Evolutionary conservation across 371 early-diverging fungal species (phyloP), one percentile per base, ranked within the genome.

Genomic region (Lichtheimia hyalospora): DNA sequence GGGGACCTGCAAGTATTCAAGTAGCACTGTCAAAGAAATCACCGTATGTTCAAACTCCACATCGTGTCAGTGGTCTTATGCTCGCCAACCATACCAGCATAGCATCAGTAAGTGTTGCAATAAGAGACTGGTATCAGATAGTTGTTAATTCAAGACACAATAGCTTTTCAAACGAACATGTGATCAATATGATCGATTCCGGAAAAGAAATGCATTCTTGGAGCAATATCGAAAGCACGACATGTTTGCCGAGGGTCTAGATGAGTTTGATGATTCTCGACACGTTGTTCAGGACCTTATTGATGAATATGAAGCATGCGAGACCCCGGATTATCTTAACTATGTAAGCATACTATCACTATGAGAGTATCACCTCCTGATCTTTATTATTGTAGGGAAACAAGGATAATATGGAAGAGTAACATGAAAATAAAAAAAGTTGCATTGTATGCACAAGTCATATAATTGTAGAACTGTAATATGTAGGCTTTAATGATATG

Each of bases 1-100:
- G 99, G 99, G 98, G 98, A n/a, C 99, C 99, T 12, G 96, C 99
- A 3, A 93, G 92, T 64, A 97, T 99, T 62, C 99, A 99, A 72
- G 96, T 98, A 3, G 98, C 97, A 4, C 67, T 98, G 40, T 92
- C 96, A 1, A 87, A 88, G 49, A 94, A 94, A 70, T 92, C 93
- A 39, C 98, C 98, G 2, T 97, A 96, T 69, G 84, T 94, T 4
- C 92, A 89, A 44, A 92, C 95, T 1, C 85, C 89, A 23, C 97
- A 96, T 72, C 88, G 94, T 13, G 97, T 99, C 27, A 94, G 94
- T 61, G 99, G 99, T 2, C 80, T 99, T 20, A 95, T 97, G 93
- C 82, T 99, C 52, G 96, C 97, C 12, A 99, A 99, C 74, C 94
- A 97, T 62, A 99, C 99, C 3, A 93, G 95, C 64, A 94, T 98